Evolutionary conservation across 805 yeast species (phyloP).

Genomic region (Wickerhamiella occidentalis): DNA sequence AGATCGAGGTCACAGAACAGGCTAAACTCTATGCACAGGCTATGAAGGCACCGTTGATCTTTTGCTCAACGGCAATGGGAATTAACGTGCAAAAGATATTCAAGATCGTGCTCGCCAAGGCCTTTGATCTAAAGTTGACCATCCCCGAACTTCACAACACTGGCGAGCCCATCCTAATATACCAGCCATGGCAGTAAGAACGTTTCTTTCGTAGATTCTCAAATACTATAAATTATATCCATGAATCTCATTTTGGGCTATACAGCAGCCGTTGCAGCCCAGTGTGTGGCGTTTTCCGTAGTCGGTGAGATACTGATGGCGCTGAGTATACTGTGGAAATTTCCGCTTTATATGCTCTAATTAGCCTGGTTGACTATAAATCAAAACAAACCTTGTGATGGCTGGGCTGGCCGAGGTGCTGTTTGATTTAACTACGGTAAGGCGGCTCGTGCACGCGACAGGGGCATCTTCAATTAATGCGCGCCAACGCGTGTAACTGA

Average conservation of each 20-base stretch:
- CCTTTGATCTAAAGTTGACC: conserved; percentile 71
- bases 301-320: too few relatives aligned
- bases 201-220: background rate
- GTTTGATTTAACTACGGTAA: too few relatives aligned
- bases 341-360: too few relatives aligned
- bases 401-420: too few relatives aligned
- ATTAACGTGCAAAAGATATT: conserved; percentile 89
- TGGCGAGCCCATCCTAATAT: conserved; percentile 87
- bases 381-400: too few relatives aligned
- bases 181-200: conserved; percentile 32
- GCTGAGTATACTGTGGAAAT: too few relatives aligned
- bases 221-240: background rate
- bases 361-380: too few relatives aligned
- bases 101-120: conserved; percentile 79
- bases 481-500: too few relatives aligned
- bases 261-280: background rate
- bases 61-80: conserved; percentile 84
- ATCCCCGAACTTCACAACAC: conserved; percentile 70
- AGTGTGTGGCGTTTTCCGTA: too few relatives aligned
- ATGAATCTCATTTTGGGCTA: background rate
- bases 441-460: too few relatives aligned
- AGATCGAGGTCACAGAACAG: conserved; percentile 67
- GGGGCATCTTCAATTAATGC: too few relatives aligned
- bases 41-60: conserved; percentile 73
- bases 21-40: conserved; percentile 78